phyloP scores from a whole-genome alignment of 2,329 filamentous ascomycete species.

The Colletotrichum musae region DNA sequence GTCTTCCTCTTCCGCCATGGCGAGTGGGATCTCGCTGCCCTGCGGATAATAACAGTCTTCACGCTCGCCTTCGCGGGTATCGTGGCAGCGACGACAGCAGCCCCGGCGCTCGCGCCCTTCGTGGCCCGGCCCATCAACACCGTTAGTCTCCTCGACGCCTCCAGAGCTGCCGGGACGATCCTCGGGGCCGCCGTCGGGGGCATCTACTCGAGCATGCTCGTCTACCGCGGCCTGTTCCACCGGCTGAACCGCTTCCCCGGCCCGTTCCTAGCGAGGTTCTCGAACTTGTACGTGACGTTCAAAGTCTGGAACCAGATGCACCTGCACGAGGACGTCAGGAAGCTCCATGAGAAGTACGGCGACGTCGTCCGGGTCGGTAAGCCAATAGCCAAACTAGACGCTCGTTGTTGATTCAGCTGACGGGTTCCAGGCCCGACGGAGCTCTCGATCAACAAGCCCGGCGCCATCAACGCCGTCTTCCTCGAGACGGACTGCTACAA shows the following conservation, averaged over 20 bases:
- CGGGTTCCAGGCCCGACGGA: conserved; percentile 47
- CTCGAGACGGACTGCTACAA: conserved; percentile 48
- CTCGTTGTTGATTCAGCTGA: background rate
- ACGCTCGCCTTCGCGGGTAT: background rate
- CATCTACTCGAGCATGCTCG: conserved; percentile 42
- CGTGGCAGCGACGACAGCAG: background rate
- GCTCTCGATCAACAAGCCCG: conserved; percentile 48
- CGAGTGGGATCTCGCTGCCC: conserved; percentile 45
- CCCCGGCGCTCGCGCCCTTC: background rate
- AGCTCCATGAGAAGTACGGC: conserved; percentile 48
- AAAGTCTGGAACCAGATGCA: conserved; percentile 43
- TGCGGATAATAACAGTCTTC: conserved; percentile 24
- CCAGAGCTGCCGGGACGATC: background rate
- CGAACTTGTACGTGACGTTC: conserved; percentile 43
- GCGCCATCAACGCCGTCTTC: conserved; percentile 47
- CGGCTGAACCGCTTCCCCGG: conserved; percentile 47
- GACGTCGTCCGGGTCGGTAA: conserved; percentile 49
- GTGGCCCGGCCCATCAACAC: background rate
- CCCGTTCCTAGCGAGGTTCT: conserved; percentile 45
- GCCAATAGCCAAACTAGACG: background rate
- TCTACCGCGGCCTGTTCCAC: conserved; percentile 45
- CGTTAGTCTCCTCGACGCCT: background rate
- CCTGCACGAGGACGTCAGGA: conserved; percentile 45
- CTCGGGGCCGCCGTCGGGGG: conserved; percentile 26
- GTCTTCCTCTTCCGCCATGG: conserved; percentile 43